phyloP scores from a whole-genome alignment of 2,329 filamentous ascomycete species.

The Aspergillus luchuensis region DNA sequence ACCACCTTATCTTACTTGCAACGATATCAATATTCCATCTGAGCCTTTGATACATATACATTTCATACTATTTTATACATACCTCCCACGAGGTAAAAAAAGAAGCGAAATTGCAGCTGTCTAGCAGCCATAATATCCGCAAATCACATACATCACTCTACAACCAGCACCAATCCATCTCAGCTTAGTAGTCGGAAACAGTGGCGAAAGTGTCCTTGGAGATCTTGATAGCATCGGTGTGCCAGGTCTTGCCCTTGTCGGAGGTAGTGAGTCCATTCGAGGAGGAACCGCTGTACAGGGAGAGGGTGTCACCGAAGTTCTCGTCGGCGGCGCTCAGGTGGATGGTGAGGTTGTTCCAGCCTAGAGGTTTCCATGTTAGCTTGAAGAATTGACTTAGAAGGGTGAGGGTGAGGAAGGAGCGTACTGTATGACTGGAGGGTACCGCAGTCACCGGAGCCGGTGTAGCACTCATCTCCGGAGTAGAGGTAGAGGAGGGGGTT shows the following conservation, averaged over 20 bases:
- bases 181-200: neutral
- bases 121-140: neutral
- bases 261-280: constrained; percentile 14
- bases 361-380: constrained; percentile 7
- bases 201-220: constrained; percentile 2
- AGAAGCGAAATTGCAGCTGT: neutral
- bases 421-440: constrained; percentile 19
- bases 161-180: neutral
- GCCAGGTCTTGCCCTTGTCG: constrained; percentile 22
- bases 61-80: no score
- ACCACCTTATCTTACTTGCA: no score
- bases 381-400: no score
- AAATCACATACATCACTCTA: neutral
- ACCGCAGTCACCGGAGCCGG: constrained; percentile 23
- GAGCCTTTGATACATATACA: no score
- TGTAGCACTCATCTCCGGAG: constrained; percentile 26
- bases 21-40: no score
- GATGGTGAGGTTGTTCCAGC: constrained; percentile 22
- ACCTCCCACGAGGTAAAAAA: no score
- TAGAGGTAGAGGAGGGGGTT: constrained; percentile 21
- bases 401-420: no score
- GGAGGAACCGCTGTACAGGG: constrained; percentile 18
- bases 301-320: constrained; percentile 16
- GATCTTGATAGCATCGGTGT: constrained; percentile 12
- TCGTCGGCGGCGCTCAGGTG: constrained; percentile 19